Evolutionary conservation across 768 basidiomycete genomes (phyloP).

Genomic region (Mycena chlorophos): DNA sequence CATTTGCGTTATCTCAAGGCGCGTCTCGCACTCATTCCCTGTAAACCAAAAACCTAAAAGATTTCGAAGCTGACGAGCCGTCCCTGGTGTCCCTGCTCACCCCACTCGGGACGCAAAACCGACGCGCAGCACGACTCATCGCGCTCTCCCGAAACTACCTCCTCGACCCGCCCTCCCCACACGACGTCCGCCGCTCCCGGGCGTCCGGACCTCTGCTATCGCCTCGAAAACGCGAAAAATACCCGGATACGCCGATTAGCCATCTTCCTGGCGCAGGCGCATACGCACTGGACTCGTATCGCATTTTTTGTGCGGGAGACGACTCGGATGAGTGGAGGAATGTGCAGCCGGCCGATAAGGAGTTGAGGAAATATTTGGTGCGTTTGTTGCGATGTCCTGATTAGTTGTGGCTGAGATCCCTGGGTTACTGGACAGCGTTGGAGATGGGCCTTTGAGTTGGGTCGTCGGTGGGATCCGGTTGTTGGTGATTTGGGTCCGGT

Average conservation of each 20-base stretch:
- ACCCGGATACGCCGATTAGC: slow-evolving; percentile 51
- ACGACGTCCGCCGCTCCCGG: slow-evolving; percentile 35
- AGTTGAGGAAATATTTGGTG: slow-evolving; percentile 66
- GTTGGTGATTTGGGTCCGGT: too few species aligned
- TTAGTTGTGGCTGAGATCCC: too few species aligned
- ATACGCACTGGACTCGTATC: slow-evolving; percentile 76
- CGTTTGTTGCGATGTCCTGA: too few species aligned
- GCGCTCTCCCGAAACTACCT: slow-evolving; percentile 54
- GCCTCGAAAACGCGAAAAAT: slow-evolving; percentile 29
- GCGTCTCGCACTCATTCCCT: slow-evolving; percentile 12
- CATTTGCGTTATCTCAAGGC: slow-evolving; percentile 58
- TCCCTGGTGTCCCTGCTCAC: slow-evolving; percentile 49
- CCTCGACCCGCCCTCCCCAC: slow-evolving; percentile 38
- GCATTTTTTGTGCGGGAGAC: slow-evolving; percentile 60
- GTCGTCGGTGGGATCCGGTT: too few species aligned
- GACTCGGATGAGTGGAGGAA: slow-evolving; percentile 63
- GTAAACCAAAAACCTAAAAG: background rate
- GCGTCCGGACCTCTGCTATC: slow-evolving; percentile 18
- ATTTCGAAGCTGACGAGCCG: slow-evolving; percentile 39
- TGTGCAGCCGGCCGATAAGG: slow-evolving; percentile 68
- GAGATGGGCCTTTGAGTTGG: too few species aligned
- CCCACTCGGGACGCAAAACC: slow-evolving; percentile 59
- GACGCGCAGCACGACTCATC: slow-evolving; percentile 57
- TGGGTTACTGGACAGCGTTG: too few species aligned
- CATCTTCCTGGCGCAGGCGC: slow-evolving; percentile 65